Evolutionary conservation across 495 filamentous ascomycete genomes (phyloP), one percentile per base, ranked within the genome.

Genomic region (Neurospora cerealis): DNA sequence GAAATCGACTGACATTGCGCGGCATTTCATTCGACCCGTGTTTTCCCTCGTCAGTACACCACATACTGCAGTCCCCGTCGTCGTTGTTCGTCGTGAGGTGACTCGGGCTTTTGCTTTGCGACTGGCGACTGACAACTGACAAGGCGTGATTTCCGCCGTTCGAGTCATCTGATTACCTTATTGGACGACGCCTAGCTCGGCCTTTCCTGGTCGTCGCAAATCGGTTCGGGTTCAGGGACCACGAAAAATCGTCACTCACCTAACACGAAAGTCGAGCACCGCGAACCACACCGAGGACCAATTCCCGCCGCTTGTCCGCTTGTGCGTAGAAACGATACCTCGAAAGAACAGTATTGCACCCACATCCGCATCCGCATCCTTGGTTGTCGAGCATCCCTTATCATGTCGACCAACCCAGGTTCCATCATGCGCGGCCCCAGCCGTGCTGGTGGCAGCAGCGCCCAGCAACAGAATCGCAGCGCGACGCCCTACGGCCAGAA

Each of bases 401-500:
- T 32, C 72, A 83, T 83, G 80, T 83, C 81, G 70, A 76, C 73
- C 72, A 80, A 80, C 48, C 75, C 79, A 62, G 81, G 82, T 42
- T 54, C 46, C 46, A 87, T 85, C 38, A 76, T 86, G 79, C 84
- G 91, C 82, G 89, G 88, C 46, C 90, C 91, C 70, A 83, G 76
- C 73, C 86, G 88, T 62, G 83, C 82, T 71, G 88, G 90, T 75
- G 83, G 87, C 72, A 62, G 54, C 54, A 34, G 28, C 24, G 54
- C 54, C 54, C 54, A 32, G 54, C 24, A 32, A 17, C 54, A 9
- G 54, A 62, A 62, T 32, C 87, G 93, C 82, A 90, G 89, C 73
- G 87, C 88, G 77, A 84, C 90, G 74, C 91, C 92, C 75, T 94
- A 93, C 79, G 85, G 85, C 75, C 89, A 88, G 80, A 92, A 88